Base-by-base conservation (phyloP, 164 flowering plant genomes). In the Euptelea pleiosperma region DNA sequence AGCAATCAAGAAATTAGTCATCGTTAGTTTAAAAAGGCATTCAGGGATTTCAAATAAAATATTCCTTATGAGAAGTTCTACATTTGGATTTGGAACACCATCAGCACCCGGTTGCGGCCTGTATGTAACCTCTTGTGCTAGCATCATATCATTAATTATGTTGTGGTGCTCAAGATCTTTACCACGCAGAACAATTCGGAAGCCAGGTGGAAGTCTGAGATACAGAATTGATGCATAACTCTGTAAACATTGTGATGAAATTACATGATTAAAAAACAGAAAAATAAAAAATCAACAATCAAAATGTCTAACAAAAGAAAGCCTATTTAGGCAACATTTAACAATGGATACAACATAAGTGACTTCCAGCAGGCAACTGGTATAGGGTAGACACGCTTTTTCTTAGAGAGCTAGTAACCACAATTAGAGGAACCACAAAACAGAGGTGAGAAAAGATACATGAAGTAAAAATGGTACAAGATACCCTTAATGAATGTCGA, bases 101-200 rank as follows among this genome's bases (percentile, higher is more conserved):
- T 86, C 87, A 36, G 75, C 71, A 52, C 73, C 70, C 33, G 77
- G 56, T 46, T 78, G 77, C 28, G 96, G 96, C 55, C 83, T 80
- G 56, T 89, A 89, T 2, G 86, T 82, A 46, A 80, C 52, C 62
- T 77, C 75, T 68, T 85, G 68, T 0, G 78, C 55, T 64, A 79
- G 37, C 91, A 89, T 89, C 97, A 89, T 80, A 67, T 89, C 97
- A 75, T 89, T 89, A 44, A 89, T 83, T 22, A 85, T 72, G 70
- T 89, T 89, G 66, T 90, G 95, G 59, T 87, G 97, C 71, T 83
- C 86, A 67, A 90, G 84, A 72, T 90, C 97, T 68, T 77, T 77
- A 18, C 95, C 91, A 33, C 95, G 89, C 60, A 87, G 78, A 74
- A 85, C 80, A 30, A 87, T 81, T 14, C 95, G 82, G 52, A 87